phyloP scores from a whole-genome alignment of 2,329 filamentous ascomycete genomes.

The Talaromyces amestolkiae region DNA sequence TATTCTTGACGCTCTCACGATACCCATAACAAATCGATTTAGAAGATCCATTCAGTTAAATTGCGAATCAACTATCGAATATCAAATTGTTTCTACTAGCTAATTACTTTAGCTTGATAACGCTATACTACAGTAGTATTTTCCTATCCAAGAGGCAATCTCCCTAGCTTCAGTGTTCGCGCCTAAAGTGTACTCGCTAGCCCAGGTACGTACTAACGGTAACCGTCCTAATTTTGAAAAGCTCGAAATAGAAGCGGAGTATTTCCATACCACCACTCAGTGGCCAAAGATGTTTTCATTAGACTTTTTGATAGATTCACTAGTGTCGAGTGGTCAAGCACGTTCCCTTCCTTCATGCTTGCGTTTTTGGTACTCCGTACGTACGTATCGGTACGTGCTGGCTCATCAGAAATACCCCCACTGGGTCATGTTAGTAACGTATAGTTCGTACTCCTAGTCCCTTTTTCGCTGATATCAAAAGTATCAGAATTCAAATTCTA shows the following conservation, averaged over 20 bases:
- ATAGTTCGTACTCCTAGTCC: background rate
- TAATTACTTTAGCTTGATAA: background rate
- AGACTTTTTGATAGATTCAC: conserved; percentile 1
- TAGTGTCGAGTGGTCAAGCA: background rate
- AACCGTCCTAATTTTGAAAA: background rate
- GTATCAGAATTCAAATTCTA: background rate
- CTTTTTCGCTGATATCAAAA: background rate
- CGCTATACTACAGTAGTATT: background rate
- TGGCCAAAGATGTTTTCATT: background rate
- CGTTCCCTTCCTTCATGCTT: background rate
- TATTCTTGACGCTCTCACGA: background rate
- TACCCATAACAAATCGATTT: background rate
- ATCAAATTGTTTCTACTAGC: background rate
- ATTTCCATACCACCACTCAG: conserved; percentile 1
- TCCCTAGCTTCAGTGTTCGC: background rate
- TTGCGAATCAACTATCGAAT: background rate
- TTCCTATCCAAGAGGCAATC: background rate
- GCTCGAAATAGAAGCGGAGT: background rate
- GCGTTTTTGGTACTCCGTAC: background rate
- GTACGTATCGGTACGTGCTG: background rate
- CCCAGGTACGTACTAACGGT: background rate
- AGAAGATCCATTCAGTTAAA: background rate
- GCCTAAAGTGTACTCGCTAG: background rate
- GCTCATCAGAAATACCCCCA: background rate
- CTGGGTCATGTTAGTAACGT: background rate